phyloP scores from a whole-genome alignment of 2,329 filamentous ascomycete genomes.

The Trichoderma asperellum region DNA sequence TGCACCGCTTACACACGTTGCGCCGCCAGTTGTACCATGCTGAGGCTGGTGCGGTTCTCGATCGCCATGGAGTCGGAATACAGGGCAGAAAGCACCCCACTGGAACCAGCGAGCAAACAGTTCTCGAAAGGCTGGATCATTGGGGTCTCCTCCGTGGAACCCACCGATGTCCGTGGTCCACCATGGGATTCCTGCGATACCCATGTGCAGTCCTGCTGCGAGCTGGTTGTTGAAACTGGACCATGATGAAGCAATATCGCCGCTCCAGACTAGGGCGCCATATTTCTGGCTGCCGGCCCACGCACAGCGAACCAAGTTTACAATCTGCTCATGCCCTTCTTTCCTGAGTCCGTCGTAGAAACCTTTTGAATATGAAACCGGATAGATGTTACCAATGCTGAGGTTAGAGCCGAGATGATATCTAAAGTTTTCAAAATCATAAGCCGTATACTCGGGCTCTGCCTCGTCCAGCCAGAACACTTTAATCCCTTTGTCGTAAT shows the following conservation, averaged over 20 bases:
- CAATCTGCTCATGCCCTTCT: conserved; percentile 58
- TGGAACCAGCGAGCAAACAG: conserved; percentile 71
- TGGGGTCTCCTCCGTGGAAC: conserved; percentile 67
- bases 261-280: conserved; percentile 68
- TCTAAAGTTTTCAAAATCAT: conserved; percentile 68
- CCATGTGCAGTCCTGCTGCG: conserved; percentile 58
- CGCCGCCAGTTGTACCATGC: conserved; percentile 42
- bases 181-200: conserved; percentile 65
- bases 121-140: conserved; percentile 60
- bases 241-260: conserved; percentile 70
- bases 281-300: conserved; percentile 64
- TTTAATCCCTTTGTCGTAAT: conserved; percentile 64
- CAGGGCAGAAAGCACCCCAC: conserved; percentile 68
- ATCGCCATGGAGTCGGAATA: conserved; percentile 69
- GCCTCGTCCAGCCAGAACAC: conserved; percentile 73
- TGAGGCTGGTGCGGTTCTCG: conserved; percentile 57
- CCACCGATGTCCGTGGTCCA: conserved; percentile 74
- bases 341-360: conserved; percentile 63
- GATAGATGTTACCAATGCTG: conserved; percentile 62
- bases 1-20: conserved; percentile 54
- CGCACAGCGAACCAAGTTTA: conserved; percentile 57
- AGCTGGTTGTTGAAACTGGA: conserved; percentile 40
- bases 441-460: conserved; percentile 66
- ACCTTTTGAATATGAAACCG: conserved; percentile 58
- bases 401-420: conserved; percentile 41